Evolutionary conservation across 2,329 filamentous ascomycete genomes (phyloP).

Genomic region (Pseudopyrenochaeta lycopersici): DNA sequence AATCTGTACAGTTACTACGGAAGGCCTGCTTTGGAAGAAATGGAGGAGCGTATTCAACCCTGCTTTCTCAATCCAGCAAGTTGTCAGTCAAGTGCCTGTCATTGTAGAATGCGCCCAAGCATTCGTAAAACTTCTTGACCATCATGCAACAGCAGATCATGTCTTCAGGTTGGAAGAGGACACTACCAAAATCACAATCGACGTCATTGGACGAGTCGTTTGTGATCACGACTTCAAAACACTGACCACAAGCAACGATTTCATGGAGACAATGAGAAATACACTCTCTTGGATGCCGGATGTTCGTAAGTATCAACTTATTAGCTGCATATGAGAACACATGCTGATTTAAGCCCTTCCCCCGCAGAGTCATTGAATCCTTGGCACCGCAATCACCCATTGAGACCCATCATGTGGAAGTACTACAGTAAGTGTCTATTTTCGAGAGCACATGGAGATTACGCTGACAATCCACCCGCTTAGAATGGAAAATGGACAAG

Average conservation of each 20-base stretch:
- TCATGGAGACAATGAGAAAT: constrained; percentile 48
- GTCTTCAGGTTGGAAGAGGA: constrained; percentile 53
- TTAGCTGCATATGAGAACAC: neutral
- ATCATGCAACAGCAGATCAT: constrained; percentile 44
- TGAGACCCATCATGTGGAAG: constrained; percentile 43
- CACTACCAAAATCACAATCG: constrained; percentile 52
- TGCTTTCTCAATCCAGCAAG: constrained; percentile 49
- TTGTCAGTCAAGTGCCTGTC: constrained; percentile 49
- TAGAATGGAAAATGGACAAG: constrained; percentile 44
- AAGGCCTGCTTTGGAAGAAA: constrained; percentile 54
- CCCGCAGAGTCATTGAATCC: constrained; percentile 37
- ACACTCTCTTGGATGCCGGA: constrained; percentile 48
- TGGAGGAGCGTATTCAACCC: constrained; percentile 56
- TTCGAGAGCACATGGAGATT: too few relatives aligned
- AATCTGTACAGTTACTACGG: constrained; percentile 31
- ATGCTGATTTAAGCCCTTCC: neutral
- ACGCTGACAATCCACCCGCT: too few relatives aligned
- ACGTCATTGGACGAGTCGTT: constrained; percentile 54
- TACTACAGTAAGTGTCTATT: constrained; percentile 34
- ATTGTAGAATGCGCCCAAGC: constrained; percentile 48
- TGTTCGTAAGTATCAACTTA: constrained; percentile 1
- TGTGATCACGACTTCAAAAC: constrained; percentile 50
- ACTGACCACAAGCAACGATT: constrained; percentile 44
- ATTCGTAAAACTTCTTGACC: constrained; percentile 46
- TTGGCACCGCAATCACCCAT: constrained; percentile 48